Conservation (phyloP, 441 rosid genomes). For the Viola pubescens region DNA sequence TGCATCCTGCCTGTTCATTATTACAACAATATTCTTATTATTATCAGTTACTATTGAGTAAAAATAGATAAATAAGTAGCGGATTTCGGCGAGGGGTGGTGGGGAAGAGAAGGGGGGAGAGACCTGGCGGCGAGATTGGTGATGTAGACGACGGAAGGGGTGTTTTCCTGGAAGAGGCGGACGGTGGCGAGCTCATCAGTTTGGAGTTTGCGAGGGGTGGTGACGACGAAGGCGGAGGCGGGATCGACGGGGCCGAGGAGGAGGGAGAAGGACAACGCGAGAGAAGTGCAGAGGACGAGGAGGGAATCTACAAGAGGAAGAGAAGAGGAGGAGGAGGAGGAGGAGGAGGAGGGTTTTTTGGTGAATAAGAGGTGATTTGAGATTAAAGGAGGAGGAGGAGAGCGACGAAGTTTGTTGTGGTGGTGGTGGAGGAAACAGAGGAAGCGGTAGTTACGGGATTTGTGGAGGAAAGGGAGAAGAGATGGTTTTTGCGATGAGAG, state of each 20-base stretch:
- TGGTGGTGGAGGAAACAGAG: not conserved
- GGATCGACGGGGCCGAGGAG: conserved; percentile 47
- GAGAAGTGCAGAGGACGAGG: conserved; percentile 59
- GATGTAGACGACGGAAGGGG: conserved; percentile 95
- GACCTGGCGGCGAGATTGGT: conserved; percentile 87
- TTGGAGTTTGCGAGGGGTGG: conserved; percentile 67
- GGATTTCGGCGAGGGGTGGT: no score
- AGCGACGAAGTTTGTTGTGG: not conserved
- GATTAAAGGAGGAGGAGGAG: no score
- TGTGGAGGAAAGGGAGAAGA: not conserved
- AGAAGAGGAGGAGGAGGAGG: conserved; percentile 44
- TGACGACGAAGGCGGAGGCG: conserved; percentile 67
- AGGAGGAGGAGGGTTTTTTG: conserved; percentile 30
- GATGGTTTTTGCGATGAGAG: not conserved
- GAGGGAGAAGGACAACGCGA: conserved; percentile 57
- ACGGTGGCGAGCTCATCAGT: conserved; percentile 90
- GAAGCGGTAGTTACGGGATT: not conserved
- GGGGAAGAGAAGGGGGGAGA: not conserved
- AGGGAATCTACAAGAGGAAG: conserved; percentile 36
- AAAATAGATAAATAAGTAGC: no score
- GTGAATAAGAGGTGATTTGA: not conserved
- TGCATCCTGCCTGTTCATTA: conserved; percentile 67
- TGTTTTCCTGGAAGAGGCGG: conserved; percentile 83
- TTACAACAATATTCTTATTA: not conserved
- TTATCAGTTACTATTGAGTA: not conserved